A percentile compares a stretch with the other conserved stretches of the same genome.
These are phyloP conservation scores for Fusarium papillatum DNA, from an alignment of 2,329 filamentous ascomycete species.

Conservation along the genomic window DNA sequence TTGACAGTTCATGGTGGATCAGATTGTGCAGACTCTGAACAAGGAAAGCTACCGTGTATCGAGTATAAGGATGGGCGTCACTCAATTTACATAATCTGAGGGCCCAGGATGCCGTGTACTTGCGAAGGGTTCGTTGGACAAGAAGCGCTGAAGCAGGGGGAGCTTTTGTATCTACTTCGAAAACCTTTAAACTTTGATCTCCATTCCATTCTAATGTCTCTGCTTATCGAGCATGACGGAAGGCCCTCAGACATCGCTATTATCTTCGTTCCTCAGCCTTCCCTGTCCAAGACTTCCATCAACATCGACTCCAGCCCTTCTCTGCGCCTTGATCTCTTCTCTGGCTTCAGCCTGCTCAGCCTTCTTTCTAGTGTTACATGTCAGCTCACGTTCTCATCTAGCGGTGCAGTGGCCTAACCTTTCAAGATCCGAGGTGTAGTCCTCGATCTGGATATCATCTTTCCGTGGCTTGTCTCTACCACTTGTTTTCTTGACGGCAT, in stretches of 20 bases:
- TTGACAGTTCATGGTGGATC: not conserved
- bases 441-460: conserved; percentile 35
- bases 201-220: no score
- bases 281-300: conserved; percentile 36
- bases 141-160: no score
- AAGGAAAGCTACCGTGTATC: not conserved
- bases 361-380: conserved; percentile 27
- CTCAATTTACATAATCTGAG: not conserved
- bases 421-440: conserved; percentile 35
- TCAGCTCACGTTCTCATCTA: not conserved
- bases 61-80: not conserved
- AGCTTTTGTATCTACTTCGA: no score
- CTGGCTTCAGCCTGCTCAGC: conserved; percentile 35
- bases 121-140: no score
- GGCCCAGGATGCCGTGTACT: no score
- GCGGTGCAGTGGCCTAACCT: conserved; percentile 7
- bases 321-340: conserved; percentile 32
- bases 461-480: conserved; percentile 31
- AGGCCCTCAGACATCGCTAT: not conserved
- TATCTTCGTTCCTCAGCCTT: conserved; percentile 28
- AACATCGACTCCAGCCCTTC: conserved; percentile 33
- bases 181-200: no score
- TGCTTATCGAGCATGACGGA: no score
- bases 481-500: conserved; percentile 29
- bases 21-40: not conserved